Percentiles rank a stretch among this genome's conserved stretches.
phyloP scores from a whole-genome alignment of 2,329 filamentous ascomycete genomes.

The Neopestalotiopsis clavispora region DNA sequence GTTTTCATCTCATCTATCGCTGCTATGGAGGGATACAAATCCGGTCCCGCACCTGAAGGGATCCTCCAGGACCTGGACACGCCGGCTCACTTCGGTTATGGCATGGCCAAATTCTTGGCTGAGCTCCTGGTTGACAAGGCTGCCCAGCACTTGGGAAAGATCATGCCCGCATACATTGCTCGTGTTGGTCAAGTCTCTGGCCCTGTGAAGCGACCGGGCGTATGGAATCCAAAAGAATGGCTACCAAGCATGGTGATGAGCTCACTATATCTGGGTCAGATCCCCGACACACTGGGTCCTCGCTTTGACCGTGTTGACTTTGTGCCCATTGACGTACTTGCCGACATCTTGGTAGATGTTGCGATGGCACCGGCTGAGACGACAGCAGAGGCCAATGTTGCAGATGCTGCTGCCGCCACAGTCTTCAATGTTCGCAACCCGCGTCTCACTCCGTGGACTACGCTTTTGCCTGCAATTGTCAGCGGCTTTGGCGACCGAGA shows the following conservation, averaged over 20 bases:
- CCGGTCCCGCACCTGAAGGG: constrained; percentile 22
- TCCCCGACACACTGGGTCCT: constrained; percentile 42
- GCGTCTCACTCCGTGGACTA: neutral
- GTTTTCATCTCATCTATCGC: constrained; percentile 31
- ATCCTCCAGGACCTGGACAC: constrained; percentile 21
- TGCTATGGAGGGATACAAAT: neutral
- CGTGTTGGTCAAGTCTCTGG: constrained; percentile 36
- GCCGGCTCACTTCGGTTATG: constrained; percentile 27
- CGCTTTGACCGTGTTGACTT: constrained; percentile 43
- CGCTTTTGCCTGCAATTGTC: neutral
- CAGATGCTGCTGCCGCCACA: neutral
- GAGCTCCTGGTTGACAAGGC: constrained; percentile 32
- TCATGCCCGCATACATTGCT: constrained; percentile 22
- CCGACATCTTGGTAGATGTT: constrained; percentile 40
- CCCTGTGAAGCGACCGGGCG: constrained; percentile 25
- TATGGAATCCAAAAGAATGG: constrained; percentile 48
- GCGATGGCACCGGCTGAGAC: constrained; percentile 17
- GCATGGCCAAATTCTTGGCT: constrained; percentile 32
- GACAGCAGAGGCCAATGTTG: neutral
- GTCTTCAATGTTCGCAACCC: constrained; percentile 3
- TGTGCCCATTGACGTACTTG: constrained; percentile 48
- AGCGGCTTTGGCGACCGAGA: neutral
- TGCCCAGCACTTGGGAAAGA: constrained; percentile 19
- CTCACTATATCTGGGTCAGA: constrained; percentile 38
- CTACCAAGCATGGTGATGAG: constrained; percentile 46